A percentile compares a stretch with the other conserved stretches of the same genome.
Evolutionary conservation across 2,329 filamentous ascomycete species (phyloP).

Genomic region (Alternaria sp.): DNA sequence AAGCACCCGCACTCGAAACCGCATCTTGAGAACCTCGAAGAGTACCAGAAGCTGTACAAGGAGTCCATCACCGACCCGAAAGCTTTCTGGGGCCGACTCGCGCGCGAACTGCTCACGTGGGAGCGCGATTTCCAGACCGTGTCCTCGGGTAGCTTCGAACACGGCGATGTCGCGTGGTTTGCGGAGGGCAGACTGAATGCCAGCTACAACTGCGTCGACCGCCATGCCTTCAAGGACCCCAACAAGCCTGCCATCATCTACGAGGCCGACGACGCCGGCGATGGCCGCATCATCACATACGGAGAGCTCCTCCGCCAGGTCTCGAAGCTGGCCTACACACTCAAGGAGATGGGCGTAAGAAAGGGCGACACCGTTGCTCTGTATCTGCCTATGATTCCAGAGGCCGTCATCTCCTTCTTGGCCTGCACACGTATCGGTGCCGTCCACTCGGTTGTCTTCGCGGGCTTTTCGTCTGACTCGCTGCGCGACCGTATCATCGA

Average conservation of each 20-base stretch:
- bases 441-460: slow-evolving; percentile 96
- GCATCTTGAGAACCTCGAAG: slow-evolving; percentile 64
- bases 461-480: slow-evolving; percentile 95
- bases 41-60: slow-evolving; percentile 70
- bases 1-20: slow-evolving; percentile 66
- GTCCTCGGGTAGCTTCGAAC: slow-evolving; percentile 72
- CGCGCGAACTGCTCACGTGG: slow-evolving; percentile 89
- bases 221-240: slow-evolving; percentile 93
- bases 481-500: slow-evolving; percentile 94
- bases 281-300: slow-evolving; percentile 91
- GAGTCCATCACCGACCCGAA: slow-evolving; percentile 90
- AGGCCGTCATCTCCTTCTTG: slow-evolving; percentile 88
- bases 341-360: slow-evolving; percentile 94
- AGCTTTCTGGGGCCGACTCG: slow-evolving; percentile 86
- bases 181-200: slow-evolving; percentile 92
- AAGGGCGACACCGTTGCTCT: slow-evolving; percentile 98
- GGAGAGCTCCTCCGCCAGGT: slow-evolving; percentile 92
- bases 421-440: slow-evolving; percentile 92
- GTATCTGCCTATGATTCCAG: slow-evolving; percentile 98
- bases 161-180: slow-evolving; percentile 94
- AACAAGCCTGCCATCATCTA: slow-evolving; percentile 97
- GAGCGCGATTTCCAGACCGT: slow-evolving; percentile 91
- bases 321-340: slow-evolving; percentile 81
- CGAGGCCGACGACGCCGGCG: slow-evolving; percentile 88
- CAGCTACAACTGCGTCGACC: slow-evolving; percentile 96